Conservation (phyloP, 306 rosid genomes). For the Herpetospermum pedunculosum region DNA sequence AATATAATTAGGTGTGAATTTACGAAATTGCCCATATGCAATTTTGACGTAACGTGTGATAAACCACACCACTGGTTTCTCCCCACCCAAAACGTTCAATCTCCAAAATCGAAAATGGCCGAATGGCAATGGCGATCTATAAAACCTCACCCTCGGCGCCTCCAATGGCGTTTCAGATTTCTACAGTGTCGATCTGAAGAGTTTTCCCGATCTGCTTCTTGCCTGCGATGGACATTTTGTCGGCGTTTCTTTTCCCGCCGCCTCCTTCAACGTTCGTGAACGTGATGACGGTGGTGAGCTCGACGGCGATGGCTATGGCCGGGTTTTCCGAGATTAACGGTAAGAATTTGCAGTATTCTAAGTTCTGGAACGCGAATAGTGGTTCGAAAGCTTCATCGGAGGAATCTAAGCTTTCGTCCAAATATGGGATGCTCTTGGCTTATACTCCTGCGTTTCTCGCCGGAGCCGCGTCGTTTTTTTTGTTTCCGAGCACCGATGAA, state of each 20-base stretch:
- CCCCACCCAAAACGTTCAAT: background rate
- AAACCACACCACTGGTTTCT: background rate
- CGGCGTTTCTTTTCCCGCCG: constrained; percentile 28
- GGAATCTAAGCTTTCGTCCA: constrained; percentile 25
- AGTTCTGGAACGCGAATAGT: constrained; percentile 25
- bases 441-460: constrained; percentile 62
- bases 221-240: constrained; percentile 6
- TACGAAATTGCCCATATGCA: too few species aligned
- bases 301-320: constrained; percentile 5
- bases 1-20: too few species aligned
- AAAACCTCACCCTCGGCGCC: background rate
- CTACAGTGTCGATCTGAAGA: background rate
- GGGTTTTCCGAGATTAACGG: constrained; percentile 48
- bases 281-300: constrained; percentile 31
- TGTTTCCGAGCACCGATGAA: constrained; percentile 18
- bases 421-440: constrained; percentile 41
- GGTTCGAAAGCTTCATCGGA: background rate
- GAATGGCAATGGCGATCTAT: background rate
- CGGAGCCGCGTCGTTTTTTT: constrained; percentile 27
- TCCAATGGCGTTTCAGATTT: background rate
- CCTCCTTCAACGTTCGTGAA: constrained; percentile 37
- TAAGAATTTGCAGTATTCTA: constrained; percentile 57
- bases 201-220: background rate
- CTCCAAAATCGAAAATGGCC: background rate
- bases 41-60: background rate